Conservation (phyloP, 495 filamentous ascomycete species). For the Aspergillus cavernicola region DNA sequence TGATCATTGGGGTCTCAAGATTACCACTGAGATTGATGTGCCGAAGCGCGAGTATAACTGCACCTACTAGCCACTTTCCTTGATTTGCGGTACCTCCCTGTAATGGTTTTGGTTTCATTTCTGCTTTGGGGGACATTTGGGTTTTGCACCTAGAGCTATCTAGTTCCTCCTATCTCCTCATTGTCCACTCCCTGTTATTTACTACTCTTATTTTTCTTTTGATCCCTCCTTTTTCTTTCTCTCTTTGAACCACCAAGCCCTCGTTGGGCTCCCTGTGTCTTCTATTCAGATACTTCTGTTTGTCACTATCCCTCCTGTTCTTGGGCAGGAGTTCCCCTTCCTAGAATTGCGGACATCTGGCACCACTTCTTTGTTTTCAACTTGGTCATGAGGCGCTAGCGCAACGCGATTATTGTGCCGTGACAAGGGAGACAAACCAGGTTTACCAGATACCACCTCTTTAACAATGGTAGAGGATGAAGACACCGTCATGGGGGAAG, state of each 20-base stretch:
- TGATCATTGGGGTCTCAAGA: conserved; percentile 10
- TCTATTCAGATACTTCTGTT: not conserved
- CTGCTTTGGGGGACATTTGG: not conserved
- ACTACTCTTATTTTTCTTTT: not conserved
- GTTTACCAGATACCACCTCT: not conserved
- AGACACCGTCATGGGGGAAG: conserved; percentile 40
- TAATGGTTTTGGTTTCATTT: conserved; percentile 3
- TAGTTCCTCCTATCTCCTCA: conserved; percentile 7
- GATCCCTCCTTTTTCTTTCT: not conserved
- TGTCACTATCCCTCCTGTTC: not conserved
- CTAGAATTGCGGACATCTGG: not conserved
- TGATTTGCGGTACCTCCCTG: not conserved
- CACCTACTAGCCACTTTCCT: not conserved
- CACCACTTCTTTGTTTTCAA: not conserved
- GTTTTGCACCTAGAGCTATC: conserved; percentile 13
- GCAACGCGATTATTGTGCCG: not conserved
- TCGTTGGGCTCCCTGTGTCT: not conserved
- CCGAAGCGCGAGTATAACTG: not conserved
- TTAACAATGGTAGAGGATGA: conserved; percentile 36
- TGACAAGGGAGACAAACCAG: conserved; percentile 9
- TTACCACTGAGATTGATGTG: conserved; percentile 2
- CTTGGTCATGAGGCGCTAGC: conserved; percentile 25
- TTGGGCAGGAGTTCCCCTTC: not conserved
- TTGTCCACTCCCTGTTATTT: not conserved
- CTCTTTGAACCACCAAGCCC: not conserved